phyloP scores from a whole-genome alignment of 1,284 basidiomycete genomes.

The Amylostereum chailletii region DNA sequence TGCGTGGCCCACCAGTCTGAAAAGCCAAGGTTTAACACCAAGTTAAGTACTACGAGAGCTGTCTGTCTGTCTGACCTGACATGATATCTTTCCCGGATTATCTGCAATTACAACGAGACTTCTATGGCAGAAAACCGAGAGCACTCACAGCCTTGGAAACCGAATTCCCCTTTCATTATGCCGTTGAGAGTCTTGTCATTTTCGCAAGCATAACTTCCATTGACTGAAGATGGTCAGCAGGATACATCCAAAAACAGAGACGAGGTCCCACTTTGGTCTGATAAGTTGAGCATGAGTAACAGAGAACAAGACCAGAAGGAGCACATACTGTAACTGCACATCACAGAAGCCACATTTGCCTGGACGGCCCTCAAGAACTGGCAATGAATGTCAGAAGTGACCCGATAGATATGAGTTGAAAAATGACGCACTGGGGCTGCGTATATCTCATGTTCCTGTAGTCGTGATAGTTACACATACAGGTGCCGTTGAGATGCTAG shows the following conservation, averaged over 20 bases:
- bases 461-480: not conserved
- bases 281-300: not conserved
- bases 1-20: conserved; percentile 42
- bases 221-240: conserved; percentile 28
- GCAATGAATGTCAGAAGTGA: conserved; percentile 10
- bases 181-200: conserved; percentile 62
- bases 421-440: conserved; percentile 31
- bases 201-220: conserved; percentile 60
- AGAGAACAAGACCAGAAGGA: not conserved
- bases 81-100: conserved; percentile 15
- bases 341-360: conserved; percentile 58
- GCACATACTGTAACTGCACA: conserved; percentile 59
- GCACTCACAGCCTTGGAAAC: conserved; percentile 59
- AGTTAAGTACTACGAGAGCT: not conserved
- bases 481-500: too few species aligned
- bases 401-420: not conserved
- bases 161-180: conserved; percentile 66
- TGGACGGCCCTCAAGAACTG: conserved; percentile 56
- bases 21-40: conserved; percentile 18
- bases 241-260: not conserved
- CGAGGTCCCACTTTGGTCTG: conserved; percentile 33
- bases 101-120: too few species aligned
- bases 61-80: conserved; percentile 14
- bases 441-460: conserved; percentile 49
- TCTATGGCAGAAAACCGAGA: too few species aligned